Conservation (phyloP, 805 yeast species). For the Yamadazyma phyllophila region DNA sequence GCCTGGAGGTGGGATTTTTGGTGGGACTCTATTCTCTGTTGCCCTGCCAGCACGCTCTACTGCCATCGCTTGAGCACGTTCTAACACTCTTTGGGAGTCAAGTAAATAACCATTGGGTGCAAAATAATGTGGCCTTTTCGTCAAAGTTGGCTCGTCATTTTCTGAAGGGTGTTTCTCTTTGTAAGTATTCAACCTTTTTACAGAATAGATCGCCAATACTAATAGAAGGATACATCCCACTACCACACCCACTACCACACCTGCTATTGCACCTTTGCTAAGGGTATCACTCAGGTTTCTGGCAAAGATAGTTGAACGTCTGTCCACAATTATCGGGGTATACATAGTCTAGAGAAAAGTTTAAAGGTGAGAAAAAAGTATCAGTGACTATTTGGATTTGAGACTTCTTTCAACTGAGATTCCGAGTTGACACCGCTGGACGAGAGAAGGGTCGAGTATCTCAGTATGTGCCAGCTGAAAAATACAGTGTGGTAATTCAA, state of each 20-base stretch:
- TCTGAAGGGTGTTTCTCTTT: neutral
- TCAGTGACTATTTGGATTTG: no score
- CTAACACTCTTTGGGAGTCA: neutral
- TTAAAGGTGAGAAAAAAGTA: no score
- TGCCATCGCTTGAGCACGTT: neutral
- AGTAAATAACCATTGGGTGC: neutral
- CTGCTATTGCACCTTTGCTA: neutral
- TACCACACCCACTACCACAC: neutral
- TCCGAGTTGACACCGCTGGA: no score
- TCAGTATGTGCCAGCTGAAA: no score
- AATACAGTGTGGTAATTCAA: no score
- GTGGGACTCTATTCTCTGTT: neutral
- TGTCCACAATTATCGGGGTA: no score
- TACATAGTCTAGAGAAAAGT: no score
- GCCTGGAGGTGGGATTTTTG: neutral
- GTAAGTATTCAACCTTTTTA: neutral
- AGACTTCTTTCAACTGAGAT: no score
- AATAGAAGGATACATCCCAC: neutral
- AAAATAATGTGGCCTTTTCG: neutral
- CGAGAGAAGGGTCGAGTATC: no score
- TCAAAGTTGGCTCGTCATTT: neutral
- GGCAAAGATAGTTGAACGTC: no score
- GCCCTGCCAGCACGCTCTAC: neutral
- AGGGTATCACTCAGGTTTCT: no score
- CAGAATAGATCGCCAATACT: neutral